Evolutionary conservation across 2,329 filamentous ascomycete species (phyloP), one percentile per base, ranked within the genome.

Genomic region (Aspergillus sp.): DNA sequence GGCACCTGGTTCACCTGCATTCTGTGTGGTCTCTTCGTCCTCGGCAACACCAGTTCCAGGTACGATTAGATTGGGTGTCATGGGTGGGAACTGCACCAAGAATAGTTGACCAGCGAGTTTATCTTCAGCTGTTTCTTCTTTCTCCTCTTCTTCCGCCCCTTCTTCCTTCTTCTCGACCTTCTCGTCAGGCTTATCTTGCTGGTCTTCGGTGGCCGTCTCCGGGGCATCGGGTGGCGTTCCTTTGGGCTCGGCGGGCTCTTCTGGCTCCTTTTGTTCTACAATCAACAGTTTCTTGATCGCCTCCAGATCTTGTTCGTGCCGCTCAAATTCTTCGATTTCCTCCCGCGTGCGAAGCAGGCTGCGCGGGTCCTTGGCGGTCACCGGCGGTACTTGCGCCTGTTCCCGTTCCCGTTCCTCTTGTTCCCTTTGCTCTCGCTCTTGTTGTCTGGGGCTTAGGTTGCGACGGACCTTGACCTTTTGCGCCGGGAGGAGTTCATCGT

Each of bases 21-120:
- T 43, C 43, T 27, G 30, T 32, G 27, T 39, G 12, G 46, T 46
- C n/a, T 42, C 39, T 30, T 43, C 45, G 19, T 33, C 43, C n/a
- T 44, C 48, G 6, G 40, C 43, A 26, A 26, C 42, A 44, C 27
- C 51, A 2, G 52, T 51, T 10, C 55, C 57, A 1, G 72, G 65
- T 7, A 71, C 57, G 31, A 68, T 53, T 26, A 84, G 71, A 46
- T 77, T 75, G 5, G 81, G 81, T 4, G 82, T 75, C 45, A 81
- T 71, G 0, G 81, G 79, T 9, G 81, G 81, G 54, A 84, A 76
- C 60, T 84, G 81, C 60, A 84, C 78, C 40, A 83, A 69, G 58
- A 83, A 83, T 42, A 81, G 70, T 45, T 76, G 74, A 42, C 81
- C 75, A 31, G 75, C 65, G 12, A 73, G 68, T 34, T 68, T 67